Base-by-base conservation (phyloP, 2,329 filamentous ascomycete genomes). In the Ceratocystis colombiana region DNA sequence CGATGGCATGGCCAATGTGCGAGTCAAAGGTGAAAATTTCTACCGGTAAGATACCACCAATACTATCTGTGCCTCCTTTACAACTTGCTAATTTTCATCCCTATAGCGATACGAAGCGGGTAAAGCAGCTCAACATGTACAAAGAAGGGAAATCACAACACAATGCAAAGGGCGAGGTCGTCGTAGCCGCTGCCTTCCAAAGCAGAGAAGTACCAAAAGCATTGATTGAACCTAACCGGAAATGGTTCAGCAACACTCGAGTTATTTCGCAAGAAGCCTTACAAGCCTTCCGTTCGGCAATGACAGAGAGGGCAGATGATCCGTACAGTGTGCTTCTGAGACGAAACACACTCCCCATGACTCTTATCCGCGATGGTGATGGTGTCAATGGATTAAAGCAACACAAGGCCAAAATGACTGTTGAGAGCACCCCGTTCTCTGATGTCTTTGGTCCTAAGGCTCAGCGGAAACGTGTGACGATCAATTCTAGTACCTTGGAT, bases 191-290 rank as follows among this genome's bases (percentile, higher is more conserved):
- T 62, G 82, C 84, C 17, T 96, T 85, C 77, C 92, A 97, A 78
- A 91, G 88, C 68, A 82, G 85, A 73, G 91, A 96, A 45, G 78
- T 87, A 25, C 92, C 93, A 61, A 84, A 82, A 68, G 94, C 93
- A 71, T 84, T 92, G 70, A 89, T 97, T 73, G 93, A 97, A 79
- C 94, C 94, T 62, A 95, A 97, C 78, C 84, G 94, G 73, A 95
- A 95, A 78, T 99, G 94, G 94, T 99, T 99, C 78, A 90, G 88
- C 72, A 96, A 96, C 76, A 96, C 93, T 44, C 82, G 94, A 70
- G 66, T 85, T 64, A 96, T 96, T 73, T 90, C 88, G 0, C 93
- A 96, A 74, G 90, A 96, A 74, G 89, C 90, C 2, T 81, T 97
- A 69, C 84, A 84, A 57, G 86, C 89, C 1, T 99, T 99, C 78